Percentiles rank a stretch among this genome's conserved stretches.
phyloP scores from a whole-genome alignment of 2,329 filamentous ascomycete species.

The Paecilomyces dactylethromorphus region DNA sequence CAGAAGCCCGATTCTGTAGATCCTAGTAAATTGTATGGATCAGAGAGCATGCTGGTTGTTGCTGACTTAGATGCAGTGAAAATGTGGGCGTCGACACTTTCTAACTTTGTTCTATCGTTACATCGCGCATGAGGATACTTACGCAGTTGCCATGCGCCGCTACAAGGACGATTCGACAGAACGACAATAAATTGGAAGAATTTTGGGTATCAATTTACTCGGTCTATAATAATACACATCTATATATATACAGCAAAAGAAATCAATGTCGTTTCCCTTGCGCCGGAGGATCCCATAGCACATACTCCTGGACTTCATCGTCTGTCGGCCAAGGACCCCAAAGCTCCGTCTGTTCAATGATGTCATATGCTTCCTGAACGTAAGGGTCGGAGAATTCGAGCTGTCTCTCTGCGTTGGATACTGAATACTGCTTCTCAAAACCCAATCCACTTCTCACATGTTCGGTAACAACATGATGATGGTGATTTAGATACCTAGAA shows the following conservation, averaged over 20 bases:
- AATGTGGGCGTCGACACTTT: too few relatives aligned
- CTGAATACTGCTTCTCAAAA: not conserved
- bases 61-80: too few relatives aligned
- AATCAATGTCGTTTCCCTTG: not conserved
- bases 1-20: too few relatives aligned
- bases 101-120: not conserved
- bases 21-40: too few relatives aligned
- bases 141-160: not conserved
- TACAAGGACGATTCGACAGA: not conserved
- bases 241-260: not conserved
- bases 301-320: constrained; percentile 33
- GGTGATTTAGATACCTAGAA: not conserved
- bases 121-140: not conserved
- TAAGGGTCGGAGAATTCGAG: constrained; percentile 19
- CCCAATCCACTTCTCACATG: not conserved
- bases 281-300: constrained; percentile 6
- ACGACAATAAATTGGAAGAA: not conserved
- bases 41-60: too few relatives aligned
- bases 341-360: constrained; percentile 25
- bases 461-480: not conserved
- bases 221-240: constrained; percentile 4
- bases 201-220: not conserved
- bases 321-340: constrained; percentile 38
- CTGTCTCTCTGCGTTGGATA: not conserved
- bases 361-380: constrained; percentile 29